Conservation (phyloP, 257 asterid genomes). For the Anisodus acutangulus region DNA sequence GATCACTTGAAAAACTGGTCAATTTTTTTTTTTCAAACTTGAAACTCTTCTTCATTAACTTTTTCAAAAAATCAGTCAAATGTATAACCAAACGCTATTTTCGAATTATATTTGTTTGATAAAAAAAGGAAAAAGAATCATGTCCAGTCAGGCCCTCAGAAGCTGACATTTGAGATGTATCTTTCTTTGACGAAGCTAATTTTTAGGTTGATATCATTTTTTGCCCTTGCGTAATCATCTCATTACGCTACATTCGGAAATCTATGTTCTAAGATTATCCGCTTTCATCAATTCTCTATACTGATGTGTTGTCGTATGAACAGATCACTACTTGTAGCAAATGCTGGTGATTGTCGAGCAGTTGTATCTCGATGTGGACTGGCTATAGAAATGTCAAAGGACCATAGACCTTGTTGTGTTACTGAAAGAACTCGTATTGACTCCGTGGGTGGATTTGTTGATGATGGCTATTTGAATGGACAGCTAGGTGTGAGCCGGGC, state of each 20-base stretch:
- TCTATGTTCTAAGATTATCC: not conserved
- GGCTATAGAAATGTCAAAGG: conserved; percentile 86
- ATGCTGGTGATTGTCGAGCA: conserved; percentile 94
- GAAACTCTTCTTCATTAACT: too few relatives aligned
- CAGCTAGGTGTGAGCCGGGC: conserved; percentile 82
- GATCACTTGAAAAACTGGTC: too few relatives aligned
- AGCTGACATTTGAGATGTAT: not conserved
- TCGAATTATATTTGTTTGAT: too few relatives aligned
- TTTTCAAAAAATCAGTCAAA: too few relatives aligned
- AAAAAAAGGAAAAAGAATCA: too few relatives aligned
- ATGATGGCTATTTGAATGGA: conserved; percentile 78
- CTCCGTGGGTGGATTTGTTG: conserved; percentile 76
- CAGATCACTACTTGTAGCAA: conserved; percentile 92
- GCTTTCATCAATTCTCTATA: not conserved
- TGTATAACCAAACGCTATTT: too few relatives aligned
- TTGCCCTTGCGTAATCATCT: not conserved
- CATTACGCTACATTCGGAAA: too few relatives aligned
- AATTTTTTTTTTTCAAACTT: too few relatives aligned
- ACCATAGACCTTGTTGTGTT: conserved; percentile 71
- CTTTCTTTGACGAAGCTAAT: not conserved
- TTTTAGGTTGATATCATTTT: not conserved
- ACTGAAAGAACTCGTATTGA: conserved; percentile 72
- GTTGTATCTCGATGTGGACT: conserved; percentile 76
- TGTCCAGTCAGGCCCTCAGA: not conserved
- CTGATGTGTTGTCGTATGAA: not conserved